Evolutionary conservation across 345 rosid species (phyloP).

Genomic region (Aurinia saxatilis): DNA sequence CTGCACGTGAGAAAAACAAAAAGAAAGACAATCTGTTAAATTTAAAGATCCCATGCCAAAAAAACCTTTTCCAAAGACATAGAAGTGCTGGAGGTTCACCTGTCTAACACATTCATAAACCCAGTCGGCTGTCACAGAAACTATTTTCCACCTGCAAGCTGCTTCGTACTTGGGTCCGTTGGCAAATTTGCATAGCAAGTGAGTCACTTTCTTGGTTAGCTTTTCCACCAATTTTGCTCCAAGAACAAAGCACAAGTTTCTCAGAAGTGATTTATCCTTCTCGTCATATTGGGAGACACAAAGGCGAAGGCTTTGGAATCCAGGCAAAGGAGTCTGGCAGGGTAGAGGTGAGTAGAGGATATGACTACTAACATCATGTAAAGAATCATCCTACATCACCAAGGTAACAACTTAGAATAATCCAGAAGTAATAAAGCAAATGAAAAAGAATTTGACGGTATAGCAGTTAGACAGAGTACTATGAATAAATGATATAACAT

Average conservation of each 20-base stretch:
- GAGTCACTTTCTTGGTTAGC: conserved; percentile 72
- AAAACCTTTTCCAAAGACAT: conserved; percentile 10
- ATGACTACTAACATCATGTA: conserved; percentile 74
- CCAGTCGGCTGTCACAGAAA: conserved; percentile 68
- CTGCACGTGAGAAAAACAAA: conserved; percentile 34
- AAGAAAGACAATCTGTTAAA: not conserved
- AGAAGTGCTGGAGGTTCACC: conserved; percentile 36
- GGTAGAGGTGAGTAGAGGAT: conserved; percentile 87
- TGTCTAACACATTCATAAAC: conserved; percentile 76
- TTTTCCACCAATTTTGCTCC: conserved; percentile 66
- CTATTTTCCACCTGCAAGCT: conserved; percentile 71
- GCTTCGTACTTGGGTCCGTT: conserved; percentile 71
- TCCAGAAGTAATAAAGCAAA: too few species aligned
- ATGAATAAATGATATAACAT: not conserved
- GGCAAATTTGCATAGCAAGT: conserved; percentile 70
- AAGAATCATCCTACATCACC: conserved; percentile 63
- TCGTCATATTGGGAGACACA: conserved; percentile 79
- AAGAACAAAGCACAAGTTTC: conserved; percentile 74
- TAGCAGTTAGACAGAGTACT: conserved; percentile 8
- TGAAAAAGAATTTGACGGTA: too few species aligned
- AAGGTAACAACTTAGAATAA: conserved; percentile 17
- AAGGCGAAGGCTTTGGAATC: conserved; percentile 63
- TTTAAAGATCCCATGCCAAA: not conserved
- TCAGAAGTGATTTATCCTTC: conserved; percentile 63
- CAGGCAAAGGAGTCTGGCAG: conserved; percentile 79